Evolutionary conservation across 176 grass and related monocot genomes (phyloP).

Genomic region (Bolboschoenus planiculmis): DNA sequence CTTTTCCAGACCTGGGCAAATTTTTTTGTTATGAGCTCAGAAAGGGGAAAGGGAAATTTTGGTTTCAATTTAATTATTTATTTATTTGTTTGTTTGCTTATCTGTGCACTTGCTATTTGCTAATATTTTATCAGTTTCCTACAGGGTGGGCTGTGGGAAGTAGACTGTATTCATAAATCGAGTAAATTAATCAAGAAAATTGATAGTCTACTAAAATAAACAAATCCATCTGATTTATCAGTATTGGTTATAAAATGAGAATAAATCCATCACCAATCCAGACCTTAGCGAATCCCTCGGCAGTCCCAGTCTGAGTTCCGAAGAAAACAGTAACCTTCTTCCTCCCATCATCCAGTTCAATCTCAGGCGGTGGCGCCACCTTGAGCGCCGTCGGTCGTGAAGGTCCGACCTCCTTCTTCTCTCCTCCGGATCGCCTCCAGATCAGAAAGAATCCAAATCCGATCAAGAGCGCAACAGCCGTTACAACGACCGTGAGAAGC

Average conservation of each 20-base stretch:
- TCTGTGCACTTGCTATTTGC: neutral
- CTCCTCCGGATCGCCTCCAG: slow-evolving; percentile 32
- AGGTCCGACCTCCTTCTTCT: slow-evolving; percentile 24
- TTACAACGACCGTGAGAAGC: slow-evolving; percentile 36
- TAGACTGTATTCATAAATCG: neutral
- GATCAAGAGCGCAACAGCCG: slow-evolving; percentile 46
- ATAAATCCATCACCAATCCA: neutral
- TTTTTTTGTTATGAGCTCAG: neutral
- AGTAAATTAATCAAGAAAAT: neutral
- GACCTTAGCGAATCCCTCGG: slow-evolving; percentile 96
- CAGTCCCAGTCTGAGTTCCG: slow-evolving; percentile 90
- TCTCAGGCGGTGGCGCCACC: neutral
- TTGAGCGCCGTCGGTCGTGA: neutral
- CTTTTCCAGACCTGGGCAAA: neutral
- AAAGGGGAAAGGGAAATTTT: neutral
- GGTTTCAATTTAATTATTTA: neutral
- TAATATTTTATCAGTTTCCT: neutral
- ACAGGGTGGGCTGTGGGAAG: neutral
- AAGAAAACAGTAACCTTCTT: slow-evolving; percentile 71
- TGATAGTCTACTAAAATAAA: neutral
- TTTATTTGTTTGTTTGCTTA: neutral
- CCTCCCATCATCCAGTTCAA: slow-evolving; percentile 49
- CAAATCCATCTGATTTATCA: neutral
- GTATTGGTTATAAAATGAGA: neutral
- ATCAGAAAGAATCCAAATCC: slow-evolving; percentile 63